Base-by-base conservation (phyloP, 2,329 filamentous ascomycete genomes). In the Calonectria montana region DNA sequence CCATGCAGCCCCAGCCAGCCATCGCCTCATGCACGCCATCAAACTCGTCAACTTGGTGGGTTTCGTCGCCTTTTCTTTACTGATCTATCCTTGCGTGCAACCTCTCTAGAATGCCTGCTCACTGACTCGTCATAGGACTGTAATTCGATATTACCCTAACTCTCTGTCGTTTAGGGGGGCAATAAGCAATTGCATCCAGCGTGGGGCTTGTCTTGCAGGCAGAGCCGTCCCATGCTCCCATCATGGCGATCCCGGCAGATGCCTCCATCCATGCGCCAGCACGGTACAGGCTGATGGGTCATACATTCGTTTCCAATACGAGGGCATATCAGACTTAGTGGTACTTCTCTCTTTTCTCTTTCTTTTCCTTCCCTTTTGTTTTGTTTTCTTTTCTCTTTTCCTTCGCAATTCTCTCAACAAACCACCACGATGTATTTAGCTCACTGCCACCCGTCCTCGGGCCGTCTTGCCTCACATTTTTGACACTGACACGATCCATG, bases 171-270 rank as follows among this genome's bases (percentile, higher is more conserved):
- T 16, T 31, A 37, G 53, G 41, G 61, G 29, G 48, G 31, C 53
- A 59, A 13, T 37, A 31, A n/a, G 53, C 29, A 57, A 37, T 37
- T 37, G 62, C 31, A 50, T 37, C 50, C 43, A 47, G 47, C 61
- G 65, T 69, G 27, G 67, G 62, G 62, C 50, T 63, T 70, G 41
- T 69, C 73, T 67, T 63, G 64, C 64, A 70, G 70, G 59, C 47
- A 68, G 43, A 69, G 59, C 47, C 45, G 43, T 65, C 57, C 68
- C 68, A 50, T 50, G 57, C 45, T 63, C 70, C 15, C 64, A 70
- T 64, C 72, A 65, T 73, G 62, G 63, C 62, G 50, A 73, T 71
- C 41, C 41, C 65, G 61, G 69, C 70, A 63, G 50, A 61, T 65
- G 31, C 35, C 62, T 70, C 62, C 53, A 35, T 35, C 35, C 45